phyloP scores from a whole-genome alignment of 768 basidiomycete genomes.

The Crucibulum laeve region DNA sequence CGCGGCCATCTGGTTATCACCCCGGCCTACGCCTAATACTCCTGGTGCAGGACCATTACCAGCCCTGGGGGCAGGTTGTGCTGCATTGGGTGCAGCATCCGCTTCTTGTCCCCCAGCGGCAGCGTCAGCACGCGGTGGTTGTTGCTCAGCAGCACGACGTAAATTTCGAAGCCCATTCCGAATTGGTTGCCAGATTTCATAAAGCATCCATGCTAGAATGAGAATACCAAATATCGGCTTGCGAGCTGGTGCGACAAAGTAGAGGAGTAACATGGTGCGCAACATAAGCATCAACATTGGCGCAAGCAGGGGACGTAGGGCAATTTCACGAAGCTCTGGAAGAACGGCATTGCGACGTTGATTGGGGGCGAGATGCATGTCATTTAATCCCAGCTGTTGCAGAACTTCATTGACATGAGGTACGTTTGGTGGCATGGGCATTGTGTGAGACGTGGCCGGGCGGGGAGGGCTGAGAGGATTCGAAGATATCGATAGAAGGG shows the following conservation, averaged over 20 bases:
- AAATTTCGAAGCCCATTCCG: conserved; percentile 38
- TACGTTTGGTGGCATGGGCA: conserved; percentile 20
- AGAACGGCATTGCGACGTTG: conserved; percentile 21
- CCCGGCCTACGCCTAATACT: conserved; percentile 9
- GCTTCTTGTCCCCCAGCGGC: conserved; percentile 24
- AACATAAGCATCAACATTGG: conserved; percentile 65
- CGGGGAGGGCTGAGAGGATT: conserved; percentile 7
- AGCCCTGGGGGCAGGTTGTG: conserved; percentile 14
- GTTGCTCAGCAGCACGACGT: conserved; percentile 29
- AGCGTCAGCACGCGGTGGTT: conserved; percentile 18
- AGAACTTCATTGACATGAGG: conserved; percentile 55
- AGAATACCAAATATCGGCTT: conserved; percentile 68
- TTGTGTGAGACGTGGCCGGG: conserved; percentile 14
- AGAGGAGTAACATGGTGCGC: conserved; percentile 64
- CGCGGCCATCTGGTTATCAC: conserved; percentile 27
- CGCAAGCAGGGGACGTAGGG: conserved; percentile 62
- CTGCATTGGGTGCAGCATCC: neutral
- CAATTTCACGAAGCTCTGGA: conserved; percentile 50
- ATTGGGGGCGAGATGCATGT: conserved; percentile 35
- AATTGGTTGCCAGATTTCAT: conserved; percentile 73
- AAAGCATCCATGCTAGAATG: conserved; percentile 65
- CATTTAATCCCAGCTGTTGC: conserved; percentile 60
- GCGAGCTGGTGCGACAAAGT: conserved; percentile 72
- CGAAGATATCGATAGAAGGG: conserved; percentile 32
- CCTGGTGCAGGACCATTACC: conserved; percentile 6